Evolutionary conservation across 768 basidiomycete species (phyloP).

Genomic region (Mycena vulgaris): DNA sequence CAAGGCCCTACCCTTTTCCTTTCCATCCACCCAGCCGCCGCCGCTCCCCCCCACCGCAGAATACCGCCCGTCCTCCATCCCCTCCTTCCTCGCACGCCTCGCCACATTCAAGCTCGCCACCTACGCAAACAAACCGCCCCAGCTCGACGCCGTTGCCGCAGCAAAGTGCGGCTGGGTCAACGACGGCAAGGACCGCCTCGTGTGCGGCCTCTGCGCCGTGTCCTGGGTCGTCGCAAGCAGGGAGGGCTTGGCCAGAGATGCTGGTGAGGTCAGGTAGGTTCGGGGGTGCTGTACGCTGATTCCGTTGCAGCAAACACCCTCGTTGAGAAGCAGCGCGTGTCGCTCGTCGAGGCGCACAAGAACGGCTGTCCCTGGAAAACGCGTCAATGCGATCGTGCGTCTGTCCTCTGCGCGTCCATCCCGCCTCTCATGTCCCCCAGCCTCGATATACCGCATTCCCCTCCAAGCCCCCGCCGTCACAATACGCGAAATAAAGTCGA

Average conservation of each 20-base stretch:
- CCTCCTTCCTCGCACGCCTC: conserved; percentile 81
- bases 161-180: conserved; percentile 89
- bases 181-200: conserved; percentile 84
- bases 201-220: conserved; percentile 78
- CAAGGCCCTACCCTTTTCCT: conserved; percentile 62
- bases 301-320: conserved; percentile 70
- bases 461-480: conserved; percentile 76
- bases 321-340: conserved; percentile 79
- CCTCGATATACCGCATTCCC: conserved; percentile 82
- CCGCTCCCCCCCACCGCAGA: conserved; percentile 63
- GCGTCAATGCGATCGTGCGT: conserved; percentile 84
- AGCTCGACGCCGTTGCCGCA: conserved; percentile 85
- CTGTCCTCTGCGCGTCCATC: conserved; percentile 6
- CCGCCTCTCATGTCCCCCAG: conserved; percentile 47
- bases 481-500: conserved; percentile 71
- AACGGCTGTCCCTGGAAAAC: conserved; percentile 88
- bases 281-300: conserved; percentile 30
- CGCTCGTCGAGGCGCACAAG: conserved; percentile 82
- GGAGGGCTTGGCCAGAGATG: conserved; percentile 82
- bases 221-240: conserved; percentile 83
- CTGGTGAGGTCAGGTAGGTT: conserved; percentile 71
- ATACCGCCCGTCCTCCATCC: conserved; percentile 84
- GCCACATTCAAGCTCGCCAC: conserved; percentile 85
- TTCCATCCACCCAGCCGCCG: conserved; percentile 49
- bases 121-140: conserved; percentile 82